These are phyloP conservation scores for Starmerella potacharoeniae DNA, from an alignment of 805 yeast genomes.

Conservation along the genomic window DNA sequence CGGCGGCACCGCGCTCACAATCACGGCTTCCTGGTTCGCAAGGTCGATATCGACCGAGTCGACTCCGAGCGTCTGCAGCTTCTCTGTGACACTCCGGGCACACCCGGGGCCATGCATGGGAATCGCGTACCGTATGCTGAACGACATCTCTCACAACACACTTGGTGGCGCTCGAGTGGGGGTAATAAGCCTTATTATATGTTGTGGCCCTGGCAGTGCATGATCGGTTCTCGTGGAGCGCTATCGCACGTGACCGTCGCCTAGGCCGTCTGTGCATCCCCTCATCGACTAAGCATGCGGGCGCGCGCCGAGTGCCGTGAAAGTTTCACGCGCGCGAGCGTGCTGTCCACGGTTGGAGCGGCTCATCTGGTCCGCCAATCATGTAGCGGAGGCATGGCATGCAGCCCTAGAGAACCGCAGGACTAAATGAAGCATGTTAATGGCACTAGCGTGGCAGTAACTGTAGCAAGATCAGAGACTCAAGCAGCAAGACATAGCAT, in stretches of 20 bases:
- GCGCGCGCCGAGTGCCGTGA: too few relatives aligned
- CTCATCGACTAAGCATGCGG: background rate
- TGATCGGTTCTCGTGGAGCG: background rate
- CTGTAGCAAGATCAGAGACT: too few relatives aligned
- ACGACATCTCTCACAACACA: background rate
- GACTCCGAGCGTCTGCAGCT: slow-evolving; percentile 41
- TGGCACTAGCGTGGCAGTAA: too few relatives aligned
- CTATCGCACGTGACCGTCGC: background rate
- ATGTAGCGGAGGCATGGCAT: too few relatives aligned
- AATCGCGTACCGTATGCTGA: slow-evolving; percentile 47
- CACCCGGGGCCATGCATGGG: slow-evolving; percentile 73
- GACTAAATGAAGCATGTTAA: too few relatives aligned
- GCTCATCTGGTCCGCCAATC: too few relatives aligned
- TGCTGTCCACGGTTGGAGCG: too few relatives aligned
- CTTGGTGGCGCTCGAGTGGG: background rate
- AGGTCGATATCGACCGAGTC: slow-evolving; percentile 46
- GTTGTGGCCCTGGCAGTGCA: background rate
- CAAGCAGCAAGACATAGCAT: too few relatives aligned
- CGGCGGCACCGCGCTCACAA: slow-evolving; percentile 65
- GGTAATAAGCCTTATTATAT: background rate
- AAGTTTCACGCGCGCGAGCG: too few relatives aligned
- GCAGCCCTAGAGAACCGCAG: too few relatives aligned
- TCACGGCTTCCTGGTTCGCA: slow-evolving; percentile 47
- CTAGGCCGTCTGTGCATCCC: background rate
- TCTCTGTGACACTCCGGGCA: slow-evolving; percentile 45